phyloP scores from a whole-genome alignment of 2,329 filamentous ascomycete species.

The Aspergillus ustus region DNA sequence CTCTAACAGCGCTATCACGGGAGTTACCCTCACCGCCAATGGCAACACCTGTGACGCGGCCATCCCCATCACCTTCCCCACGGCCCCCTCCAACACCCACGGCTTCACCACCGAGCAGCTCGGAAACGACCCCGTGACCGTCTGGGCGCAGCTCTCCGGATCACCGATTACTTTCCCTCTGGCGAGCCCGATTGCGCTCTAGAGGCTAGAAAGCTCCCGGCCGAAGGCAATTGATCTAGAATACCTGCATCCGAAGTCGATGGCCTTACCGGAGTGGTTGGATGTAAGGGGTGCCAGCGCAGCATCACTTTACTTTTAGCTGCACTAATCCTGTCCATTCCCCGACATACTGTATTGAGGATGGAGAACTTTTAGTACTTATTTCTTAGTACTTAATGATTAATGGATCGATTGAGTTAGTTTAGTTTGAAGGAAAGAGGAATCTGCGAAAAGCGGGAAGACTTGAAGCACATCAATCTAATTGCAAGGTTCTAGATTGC shows the following conservation, averaged over 20 bases:
- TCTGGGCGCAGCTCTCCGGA: constrained; percentile 55
- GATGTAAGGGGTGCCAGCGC: not conserved
- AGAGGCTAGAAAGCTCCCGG: constrained; percentile 1
- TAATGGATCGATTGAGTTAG: not conserved
- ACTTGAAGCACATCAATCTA: not conserved
- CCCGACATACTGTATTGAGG: not conserved
- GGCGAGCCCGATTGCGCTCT: constrained; percentile 42
- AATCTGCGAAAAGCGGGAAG: not conserved
- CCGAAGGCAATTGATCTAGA: not conserved
- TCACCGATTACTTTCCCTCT: constrained; percentile 52
- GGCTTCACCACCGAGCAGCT: constrained; percentile 57
- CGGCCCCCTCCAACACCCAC: constrained; percentile 47
- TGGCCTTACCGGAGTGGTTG: not conserved
- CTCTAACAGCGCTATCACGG: constrained; percentile 51
- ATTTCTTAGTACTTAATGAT: not conserved
- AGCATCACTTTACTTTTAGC: not conserved
- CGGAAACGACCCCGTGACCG: constrained; percentile 58
- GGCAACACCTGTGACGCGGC: constrained; percentile 57
- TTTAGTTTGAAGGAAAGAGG: not conserved
- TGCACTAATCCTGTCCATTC: not conserved
- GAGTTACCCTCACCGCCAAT: constrained; percentile 55
- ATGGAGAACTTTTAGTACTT: not conserved
- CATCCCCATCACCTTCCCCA: constrained; percentile 61
- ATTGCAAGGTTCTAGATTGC: not conserved
- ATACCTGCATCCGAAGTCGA: not conserved